These are phyloP conservation scores for Termitomyces heimii DNA, from an alignment of 768 basidiomycete species.

Conservation along the genomic window DNA sequence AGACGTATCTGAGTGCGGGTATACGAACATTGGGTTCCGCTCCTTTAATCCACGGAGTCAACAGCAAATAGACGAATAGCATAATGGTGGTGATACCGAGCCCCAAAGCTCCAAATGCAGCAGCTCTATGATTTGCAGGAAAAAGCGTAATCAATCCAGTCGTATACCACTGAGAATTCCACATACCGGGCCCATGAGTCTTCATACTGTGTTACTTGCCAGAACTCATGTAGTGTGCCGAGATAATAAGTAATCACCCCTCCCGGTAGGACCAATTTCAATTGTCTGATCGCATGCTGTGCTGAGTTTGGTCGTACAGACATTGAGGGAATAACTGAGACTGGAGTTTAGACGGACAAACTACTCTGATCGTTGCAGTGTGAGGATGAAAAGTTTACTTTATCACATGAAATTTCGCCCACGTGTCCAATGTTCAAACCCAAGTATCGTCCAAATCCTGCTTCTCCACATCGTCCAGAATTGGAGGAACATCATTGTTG, in stretches of 20 bases:
- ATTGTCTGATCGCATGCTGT: conserved; percentile 56
- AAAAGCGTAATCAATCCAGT: neutral
- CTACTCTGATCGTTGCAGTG: neutral
- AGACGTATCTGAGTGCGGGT: neutral
- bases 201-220: conserved; percentile 30
- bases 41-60: conserved; percentile 62
- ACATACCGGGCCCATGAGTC: conserved; percentile 53
- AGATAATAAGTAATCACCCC: conserved; percentile 56
- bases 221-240: conserved; percentile 47
- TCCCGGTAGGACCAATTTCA: conserved; percentile 76
- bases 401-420: conserved; percentile 4
- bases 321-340: neutral
- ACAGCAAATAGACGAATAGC: conserved; percentile 69
- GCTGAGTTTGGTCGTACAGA: conserved; percentile 14
- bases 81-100: conserved; percentile 55
- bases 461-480: neutral
- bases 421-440: neutral
- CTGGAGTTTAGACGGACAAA: neutral
- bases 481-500: neutral
- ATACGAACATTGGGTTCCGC: conserved; percentile 62
- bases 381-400: neutral
- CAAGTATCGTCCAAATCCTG: neutral
- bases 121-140: conserved; percentile 30
- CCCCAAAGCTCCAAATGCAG: conserved; percentile 46
- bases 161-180: neutral